Evolutionary conservation across 768 basidiomycete genomes (phyloP).

Genomic region (Tulasnella sp.): DNA sequence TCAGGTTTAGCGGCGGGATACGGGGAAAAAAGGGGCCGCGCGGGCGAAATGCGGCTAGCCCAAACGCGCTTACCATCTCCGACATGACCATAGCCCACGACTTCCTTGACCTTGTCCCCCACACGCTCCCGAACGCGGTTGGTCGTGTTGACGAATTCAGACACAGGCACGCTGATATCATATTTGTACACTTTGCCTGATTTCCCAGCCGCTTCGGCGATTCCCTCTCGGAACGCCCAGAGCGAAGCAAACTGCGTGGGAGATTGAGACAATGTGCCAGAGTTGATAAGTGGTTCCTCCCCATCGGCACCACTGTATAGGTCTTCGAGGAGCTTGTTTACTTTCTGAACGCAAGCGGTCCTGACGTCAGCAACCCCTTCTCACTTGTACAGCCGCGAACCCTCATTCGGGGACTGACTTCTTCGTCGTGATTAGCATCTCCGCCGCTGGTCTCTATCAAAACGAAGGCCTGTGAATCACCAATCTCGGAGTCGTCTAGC

Average conservation of each 20-base stretch:
- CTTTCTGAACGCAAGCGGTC: constrained; percentile 50
- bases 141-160: constrained; percentile 78
- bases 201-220: constrained; percentile 87
- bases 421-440: constrained; percentile 84
- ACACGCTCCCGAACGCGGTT: constrained; percentile 67
- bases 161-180: constrained; percentile 81
- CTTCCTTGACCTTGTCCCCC: constrained; percentile 50
- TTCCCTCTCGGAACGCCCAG: constrained; percentile 85
- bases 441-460: constrained; percentile 92
- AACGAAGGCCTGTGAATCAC: constrained; percentile 78
- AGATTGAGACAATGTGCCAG: constrained; percentile 85
- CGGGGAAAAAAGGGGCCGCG: background rate
- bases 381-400: background rate
- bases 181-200: constrained; percentile 97
- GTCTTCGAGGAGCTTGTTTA: constrained; percentile 62
- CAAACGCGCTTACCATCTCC: constrained; percentile 67
- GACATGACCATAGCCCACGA: constrained; percentile 91
- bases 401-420: constrained; percentile 38
- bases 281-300: constrained; percentile 66
- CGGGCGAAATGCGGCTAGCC: background rate
- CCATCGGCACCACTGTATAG: constrained; percentile 43
- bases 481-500: constrained; percentile 58
- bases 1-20: background rate
- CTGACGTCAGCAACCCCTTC: background rate
- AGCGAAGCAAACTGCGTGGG: constrained; percentile 79